These are phyloP conservation scores for Hanseniaspora hatyaiensis DNA, from an alignment of 805 yeast species.

Conservation along the genomic window DNA sequence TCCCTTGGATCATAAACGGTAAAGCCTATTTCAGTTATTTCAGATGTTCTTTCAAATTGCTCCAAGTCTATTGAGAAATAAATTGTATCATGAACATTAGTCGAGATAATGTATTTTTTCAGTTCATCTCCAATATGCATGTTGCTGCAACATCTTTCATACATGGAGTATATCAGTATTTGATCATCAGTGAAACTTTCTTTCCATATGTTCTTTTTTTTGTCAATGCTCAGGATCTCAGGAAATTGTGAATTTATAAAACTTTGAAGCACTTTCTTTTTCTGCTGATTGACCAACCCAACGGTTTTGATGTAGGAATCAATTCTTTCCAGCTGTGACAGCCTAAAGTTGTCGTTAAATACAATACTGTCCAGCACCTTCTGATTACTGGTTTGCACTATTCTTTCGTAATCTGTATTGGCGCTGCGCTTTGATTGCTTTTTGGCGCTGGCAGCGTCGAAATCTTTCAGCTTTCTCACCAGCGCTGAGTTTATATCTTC, in stretches of 20 bases:
- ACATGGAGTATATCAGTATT: background rate
- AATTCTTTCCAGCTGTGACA: background rate
- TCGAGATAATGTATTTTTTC: constrained; percentile 1
- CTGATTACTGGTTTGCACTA: background rate
- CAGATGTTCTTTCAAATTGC: constrained; percentile 39
- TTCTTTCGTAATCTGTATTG: background rate
- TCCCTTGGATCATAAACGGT: constrained; percentile 45
- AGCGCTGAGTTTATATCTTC: constrained; percentile 4
- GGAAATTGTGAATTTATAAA: background rate
- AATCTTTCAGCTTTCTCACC: constrained; percentile 11
- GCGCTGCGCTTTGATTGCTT: background rate
- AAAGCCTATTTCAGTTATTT: constrained; percentile 47
- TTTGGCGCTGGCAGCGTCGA: background rate
- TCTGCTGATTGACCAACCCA: background rate
- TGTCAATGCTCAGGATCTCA: background rate
- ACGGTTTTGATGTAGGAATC: background rate
- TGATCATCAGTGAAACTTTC: background rate
- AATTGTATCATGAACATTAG: constrained; percentile 22
- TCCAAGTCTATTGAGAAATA: constrained; percentile 46
- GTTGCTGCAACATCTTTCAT: background rate
- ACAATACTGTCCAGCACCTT: background rate
- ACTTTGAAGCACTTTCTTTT: background rate
- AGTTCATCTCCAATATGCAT: background rate
- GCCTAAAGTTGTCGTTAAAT: background rate
- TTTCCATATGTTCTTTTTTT: background rate